phyloP scores from a whole-genome alignment of 2,329 filamentous ascomycete genomes.

The Cladosporium sp. region DNA sequence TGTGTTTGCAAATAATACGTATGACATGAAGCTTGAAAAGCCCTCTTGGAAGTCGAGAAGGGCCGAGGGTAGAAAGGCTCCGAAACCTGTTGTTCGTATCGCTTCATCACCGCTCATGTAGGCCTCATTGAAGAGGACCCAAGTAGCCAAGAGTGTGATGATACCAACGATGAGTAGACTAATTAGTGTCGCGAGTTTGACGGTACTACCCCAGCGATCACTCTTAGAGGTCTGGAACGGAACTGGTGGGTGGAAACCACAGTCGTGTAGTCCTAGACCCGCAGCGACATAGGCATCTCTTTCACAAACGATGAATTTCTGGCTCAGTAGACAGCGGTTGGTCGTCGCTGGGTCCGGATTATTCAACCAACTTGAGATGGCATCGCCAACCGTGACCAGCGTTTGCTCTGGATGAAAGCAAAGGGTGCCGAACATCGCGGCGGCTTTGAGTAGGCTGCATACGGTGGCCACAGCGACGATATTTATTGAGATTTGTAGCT shows the following conservation, averaged over 20 bases:
- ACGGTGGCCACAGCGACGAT: slow-evolving; percentile 27
- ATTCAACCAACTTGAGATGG: slow-evolving; percentile 24
- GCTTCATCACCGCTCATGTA: no score
- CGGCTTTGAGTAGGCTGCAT: slow-evolving; percentile 23
- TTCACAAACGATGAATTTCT: background rate
- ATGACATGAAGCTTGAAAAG: slow-evolving; percentile 11
- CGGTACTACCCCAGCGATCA: background rate
- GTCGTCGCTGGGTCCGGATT: slow-evolving; percentile 21
- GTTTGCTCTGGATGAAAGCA: slow-evolving; percentile 19
- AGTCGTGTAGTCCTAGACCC: no score
- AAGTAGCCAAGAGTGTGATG: slow-evolving; percentile 10
- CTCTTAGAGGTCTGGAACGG: background rate
- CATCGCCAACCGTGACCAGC: slow-evolving; percentile 28
- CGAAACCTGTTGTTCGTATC: background rate
- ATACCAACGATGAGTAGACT: background rate
- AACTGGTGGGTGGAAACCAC: background rate
- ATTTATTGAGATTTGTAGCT: slow-evolving; percentile 25
- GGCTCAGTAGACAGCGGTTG: slow-evolving; percentile 7
- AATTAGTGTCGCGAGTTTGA: background rate
- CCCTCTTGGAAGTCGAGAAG: background rate
- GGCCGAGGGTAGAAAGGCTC: no score
- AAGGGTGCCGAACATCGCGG: slow-evolving; percentile 22
- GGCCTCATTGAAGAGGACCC: slow-evolving; percentile 14
- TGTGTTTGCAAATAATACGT: slow-evolving; percentile 41
- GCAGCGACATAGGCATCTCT: background rate